These are phyloP conservation scores for Metschnikowia vanudenii DNA, from an alignment of 805 yeast species.

Conservation along the genomic window DNA sequence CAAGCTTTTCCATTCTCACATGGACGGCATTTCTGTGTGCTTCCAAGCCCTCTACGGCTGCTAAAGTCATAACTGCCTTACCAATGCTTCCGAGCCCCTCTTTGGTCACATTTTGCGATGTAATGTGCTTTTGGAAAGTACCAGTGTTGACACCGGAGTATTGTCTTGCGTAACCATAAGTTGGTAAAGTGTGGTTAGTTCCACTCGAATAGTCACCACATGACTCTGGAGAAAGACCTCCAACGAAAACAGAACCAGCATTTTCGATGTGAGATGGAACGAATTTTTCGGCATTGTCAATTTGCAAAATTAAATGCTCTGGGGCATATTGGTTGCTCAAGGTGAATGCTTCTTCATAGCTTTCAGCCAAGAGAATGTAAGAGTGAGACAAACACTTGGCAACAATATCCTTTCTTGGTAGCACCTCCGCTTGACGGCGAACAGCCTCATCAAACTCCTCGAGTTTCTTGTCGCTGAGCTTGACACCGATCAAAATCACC, in stretches of 20 bases:
- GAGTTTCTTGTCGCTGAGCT: slow-evolving; percentile 57
- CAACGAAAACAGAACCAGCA: slow-evolving; percentile 97
- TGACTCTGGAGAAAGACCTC: slow-evolving; percentile 93
- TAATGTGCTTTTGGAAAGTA: slow-evolving; percentile 92
- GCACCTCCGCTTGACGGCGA: slow-evolving; percentile 71
- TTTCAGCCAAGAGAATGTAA: slow-evolving; percentile 65
- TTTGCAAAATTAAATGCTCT: slow-evolving; percentile 92
- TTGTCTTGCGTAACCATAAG: slow-evolving; percentile 97
- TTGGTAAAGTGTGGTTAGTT: slow-evolving; percentile 97
- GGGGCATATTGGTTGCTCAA: slow-evolving; percentile 94
- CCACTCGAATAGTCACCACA: slow-evolving; percentile 99
- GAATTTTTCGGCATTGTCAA: slow-evolving; percentile 70
- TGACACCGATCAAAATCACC: slow-evolving; percentile 86
- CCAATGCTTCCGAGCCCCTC: slow-evolving; percentile 88
- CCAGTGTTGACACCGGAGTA: slow-evolving; percentile 96
- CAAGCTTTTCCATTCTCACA: slow-evolving; percentile 84
- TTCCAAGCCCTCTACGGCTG: slow-evolving; percentile 94
- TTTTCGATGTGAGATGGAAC: slow-evolving; percentile 73
- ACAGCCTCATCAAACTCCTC: slow-evolving; percentile 77
- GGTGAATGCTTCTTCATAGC: slow-evolving; percentile 77
- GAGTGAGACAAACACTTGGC: slow-evolving; percentile 92
- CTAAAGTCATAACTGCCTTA: slow-evolving; percentile 93
- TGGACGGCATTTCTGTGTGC: slow-evolving; percentile 97
- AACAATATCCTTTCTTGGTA: slow-evolving; percentile 92
- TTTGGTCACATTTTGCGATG: slow-evolving; percentile 86